phyloP scores from a whole-genome alignment of 2,329 filamentous ascomycete species.

The Aureobasidium sp. region DNA sequence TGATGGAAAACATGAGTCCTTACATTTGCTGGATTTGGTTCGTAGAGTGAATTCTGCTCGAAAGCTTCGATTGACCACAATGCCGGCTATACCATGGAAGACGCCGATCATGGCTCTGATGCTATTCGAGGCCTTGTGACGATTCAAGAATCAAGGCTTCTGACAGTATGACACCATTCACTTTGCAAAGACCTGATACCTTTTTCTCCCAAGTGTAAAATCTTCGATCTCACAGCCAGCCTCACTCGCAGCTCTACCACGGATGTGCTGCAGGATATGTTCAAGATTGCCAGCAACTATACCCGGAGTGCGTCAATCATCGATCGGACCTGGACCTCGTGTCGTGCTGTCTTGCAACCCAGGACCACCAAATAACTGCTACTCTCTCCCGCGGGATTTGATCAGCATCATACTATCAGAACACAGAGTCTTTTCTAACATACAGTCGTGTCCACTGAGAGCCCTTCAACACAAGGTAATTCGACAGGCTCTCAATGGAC shows the following conservation, averaged over 20 bases:
- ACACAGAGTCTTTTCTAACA: neutral
- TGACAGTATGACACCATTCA: too few relatives aligned
- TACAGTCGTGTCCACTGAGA: neutral
- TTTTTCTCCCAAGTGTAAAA: too few relatives aligned
- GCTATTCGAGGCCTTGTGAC: neutral
- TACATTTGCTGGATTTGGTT: neutral
- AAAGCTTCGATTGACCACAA: neutral
- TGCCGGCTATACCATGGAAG: neutral
- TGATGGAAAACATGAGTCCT: neutral
- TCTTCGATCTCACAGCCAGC: too few relatives aligned
- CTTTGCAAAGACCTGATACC: too few relatives aligned
- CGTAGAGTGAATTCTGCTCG: too few relatives aligned
- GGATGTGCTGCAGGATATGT: neutral
- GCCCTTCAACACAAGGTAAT: neutral
- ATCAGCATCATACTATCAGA: neutral
- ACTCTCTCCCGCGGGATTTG: neutral
- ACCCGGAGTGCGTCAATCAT: rapidly evolving
- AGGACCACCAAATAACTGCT: neutral
- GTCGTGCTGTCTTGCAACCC: neutral
- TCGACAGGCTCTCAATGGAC: neutral
- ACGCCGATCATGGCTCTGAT: neutral
- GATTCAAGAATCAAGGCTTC: neutral
- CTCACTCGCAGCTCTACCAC: too few relatives aligned
- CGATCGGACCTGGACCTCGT: neutral
- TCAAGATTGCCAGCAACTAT: neutral